Percentiles rank a stretch among this genome's conserved stretches.
phyloP scores from a whole-genome alignment of 805 yeast genomes.

The Hanseniaspora valbyensis region DNA sequence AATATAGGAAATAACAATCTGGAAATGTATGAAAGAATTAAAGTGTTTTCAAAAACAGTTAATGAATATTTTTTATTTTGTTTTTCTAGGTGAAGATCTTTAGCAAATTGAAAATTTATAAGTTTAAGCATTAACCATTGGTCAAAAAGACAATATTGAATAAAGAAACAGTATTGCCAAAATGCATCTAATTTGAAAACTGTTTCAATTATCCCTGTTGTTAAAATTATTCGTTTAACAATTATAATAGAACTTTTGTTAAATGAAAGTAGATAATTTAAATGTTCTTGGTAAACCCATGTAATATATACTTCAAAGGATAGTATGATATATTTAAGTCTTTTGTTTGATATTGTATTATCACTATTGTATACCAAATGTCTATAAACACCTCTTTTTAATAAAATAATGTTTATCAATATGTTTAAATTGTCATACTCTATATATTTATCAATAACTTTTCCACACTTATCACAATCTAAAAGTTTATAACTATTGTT shows the following conservation, averaged over 20 bases:
- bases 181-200: conserved; percentile 31
- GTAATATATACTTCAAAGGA: conserved; percentile 80
- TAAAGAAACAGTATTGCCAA: conserved; percentile 47
- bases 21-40: conserved; percentile 65
- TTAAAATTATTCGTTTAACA: not conserved
- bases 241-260: not conserved
- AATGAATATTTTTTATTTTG: conserved; percentile 31
- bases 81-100: not conserved
- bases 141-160: conserved; percentile 41
- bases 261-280: not conserved
- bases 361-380: conserved; percentile 66
- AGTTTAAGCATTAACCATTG: conserved; percentile 33
- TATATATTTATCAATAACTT: conserved; percentile 78
- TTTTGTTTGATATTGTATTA: conserved; percentile 11
- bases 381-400: conserved; percentile 79
- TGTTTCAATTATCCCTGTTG: conserved; percentile 24
- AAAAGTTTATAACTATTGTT: conserved; percentile 71
- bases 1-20: conserved; percentile 71
- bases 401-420: conserved; percentile 68
- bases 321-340: conserved; percentile 46
- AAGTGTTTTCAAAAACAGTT: conserved; percentile 38
- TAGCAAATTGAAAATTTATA: conserved; percentile 25
- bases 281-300: conserved; percentile 80
- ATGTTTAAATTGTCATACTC: conserved; percentile 79
- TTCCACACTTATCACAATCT: conserved; percentile 59